These are phyloP conservation scores for Pyricularia pennisetigena DNA, from an alignment of 2,329 filamentous ascomycete genomes.

Conservation along the genomic window DNA sequence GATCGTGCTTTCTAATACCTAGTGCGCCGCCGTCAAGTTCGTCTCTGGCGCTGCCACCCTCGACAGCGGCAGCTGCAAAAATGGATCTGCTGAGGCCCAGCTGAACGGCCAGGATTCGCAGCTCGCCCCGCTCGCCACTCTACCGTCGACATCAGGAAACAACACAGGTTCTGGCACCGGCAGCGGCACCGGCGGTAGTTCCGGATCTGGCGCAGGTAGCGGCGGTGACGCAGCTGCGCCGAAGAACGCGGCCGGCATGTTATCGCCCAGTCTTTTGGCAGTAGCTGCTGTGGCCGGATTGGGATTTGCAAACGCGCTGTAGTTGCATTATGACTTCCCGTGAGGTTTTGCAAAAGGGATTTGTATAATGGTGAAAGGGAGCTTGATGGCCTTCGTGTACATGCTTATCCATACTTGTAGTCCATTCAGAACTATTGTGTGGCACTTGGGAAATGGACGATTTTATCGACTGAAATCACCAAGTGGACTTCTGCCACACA, in stretches of 20 bases:
- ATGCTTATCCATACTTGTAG: neutral
- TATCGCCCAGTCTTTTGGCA: neutral
- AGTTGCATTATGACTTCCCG: neutral
- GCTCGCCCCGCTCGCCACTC: neutral
- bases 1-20: conserved; percentile 5
- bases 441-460: neutral
- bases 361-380: neutral
- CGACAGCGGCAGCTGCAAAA: neutral
- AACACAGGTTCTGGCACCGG: neutral
- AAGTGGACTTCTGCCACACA: too few relatives aligned
- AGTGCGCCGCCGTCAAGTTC: conserved; percentile 48
- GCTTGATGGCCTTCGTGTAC: neutral
- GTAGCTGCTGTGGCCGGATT: neutral
- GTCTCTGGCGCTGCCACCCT: conserved; percentile 27
- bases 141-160: neutral
- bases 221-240: neutral
- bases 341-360: neutral
- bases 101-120: neutral
- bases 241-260: neutral
- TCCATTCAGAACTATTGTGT: neutral
- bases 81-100: neutral
- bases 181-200: neutral
- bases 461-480: neutral
- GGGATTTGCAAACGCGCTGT: neutral
- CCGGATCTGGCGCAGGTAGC: neutral